Percentiles rank a stretch among this genome's conserved stretches.
These are phyloP conservation scores for Ogataea methanolica DNA, from an alignment of 805 yeast species.

Conservation along the genomic window DNA sequence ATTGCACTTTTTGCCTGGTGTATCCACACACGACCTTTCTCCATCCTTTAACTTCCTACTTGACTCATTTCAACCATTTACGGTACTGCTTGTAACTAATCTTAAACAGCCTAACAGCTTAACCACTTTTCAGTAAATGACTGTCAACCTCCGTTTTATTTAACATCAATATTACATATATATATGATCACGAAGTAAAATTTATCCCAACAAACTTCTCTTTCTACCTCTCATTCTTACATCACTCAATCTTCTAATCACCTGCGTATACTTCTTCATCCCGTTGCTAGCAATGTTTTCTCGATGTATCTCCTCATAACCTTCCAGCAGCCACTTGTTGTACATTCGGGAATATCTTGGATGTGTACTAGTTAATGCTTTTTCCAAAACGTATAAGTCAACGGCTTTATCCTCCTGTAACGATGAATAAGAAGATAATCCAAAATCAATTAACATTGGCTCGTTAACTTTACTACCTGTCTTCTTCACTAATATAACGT, in stretches of 20 bases:
- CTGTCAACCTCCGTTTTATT: too few species aligned
- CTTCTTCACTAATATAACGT: slow-evolving; percentile 49
- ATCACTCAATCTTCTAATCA: slow-evolving; percentile 63
- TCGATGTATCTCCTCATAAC: slow-evolving; percentile 46
- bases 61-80: too few species aligned
- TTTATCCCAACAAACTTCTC: slow-evolving; percentile 82
- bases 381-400: slow-evolving; percentile 89
- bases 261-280: slow-evolving; percentile 43
- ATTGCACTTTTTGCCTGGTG: neutral
- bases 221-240: slow-evolving; percentile 92
- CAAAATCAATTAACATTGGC: slow-evolving; percentile 85
- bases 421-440: slow-evolving; percentile 72
- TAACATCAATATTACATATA: too few species aligned
- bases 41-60: too few species aligned
- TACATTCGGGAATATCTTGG: slow-evolving; percentile 64
- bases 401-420: slow-evolving; percentile 93
- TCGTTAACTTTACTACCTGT: slow-evolving; percentile 16
- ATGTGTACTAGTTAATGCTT: slow-evolving; percentile 90
- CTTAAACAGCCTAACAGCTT: too few species aligned
- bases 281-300: slow-evolving; percentile 32
- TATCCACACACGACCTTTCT: slow-evolving; percentile 1
- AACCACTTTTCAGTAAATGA: too few species aligned
- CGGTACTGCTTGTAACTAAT: too few species aligned
- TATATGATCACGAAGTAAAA: too few species aligned
- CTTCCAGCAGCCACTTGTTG: slow-evolving; percentile 66